A percentile compares a stretch with the other conserved stretches of the same genome.
Evolutionary conservation across 1,139 yeast species (phyloP).

Genomic region (Pichia sp.): DNA sequence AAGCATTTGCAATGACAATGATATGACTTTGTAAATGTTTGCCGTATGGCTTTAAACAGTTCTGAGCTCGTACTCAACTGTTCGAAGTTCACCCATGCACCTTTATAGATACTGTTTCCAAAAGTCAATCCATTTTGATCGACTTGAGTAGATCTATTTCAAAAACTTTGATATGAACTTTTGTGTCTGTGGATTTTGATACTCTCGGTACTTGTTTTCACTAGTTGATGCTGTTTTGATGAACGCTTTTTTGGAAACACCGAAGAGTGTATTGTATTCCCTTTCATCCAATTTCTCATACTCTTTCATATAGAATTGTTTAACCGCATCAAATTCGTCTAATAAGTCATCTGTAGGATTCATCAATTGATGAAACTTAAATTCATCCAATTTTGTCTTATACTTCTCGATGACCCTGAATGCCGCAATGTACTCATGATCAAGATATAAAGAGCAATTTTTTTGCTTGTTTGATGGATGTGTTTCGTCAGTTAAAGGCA

Average conservation of each 20-base stretch:
- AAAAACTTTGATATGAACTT: slow-evolving; percentile 13
- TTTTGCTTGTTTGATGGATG: slow-evolving; percentile 34
- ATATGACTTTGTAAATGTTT: no score
- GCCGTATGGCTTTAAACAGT: no score
- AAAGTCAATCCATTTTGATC: no score
- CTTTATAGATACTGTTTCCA: no score
- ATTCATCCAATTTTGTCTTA: slow-evolving; percentile 9
- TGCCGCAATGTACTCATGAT: slow-evolving; percentile 38
- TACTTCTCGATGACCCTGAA: slow-evolving; percentile 34
- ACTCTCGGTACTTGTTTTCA: slow-evolving; percentile 9
- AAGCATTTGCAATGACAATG: no score
- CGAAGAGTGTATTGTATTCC: slow-evolving; percentile 11
- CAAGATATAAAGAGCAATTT: slow-evolving; percentile 12
- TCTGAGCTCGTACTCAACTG: no score
- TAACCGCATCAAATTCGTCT: slow-evolving; percentile 13
- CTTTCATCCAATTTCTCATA: slow-evolving; percentile 6
- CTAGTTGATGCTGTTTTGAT: slow-evolving; percentile 16
- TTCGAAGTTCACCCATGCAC: no score
- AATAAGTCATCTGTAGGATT: slow-evolving; percentile 11
- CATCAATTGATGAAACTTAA: slow-evolving; percentile 9
- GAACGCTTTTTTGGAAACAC: slow-evolving; percentile 13
- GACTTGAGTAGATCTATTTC: not conserved
- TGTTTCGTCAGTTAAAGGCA: slow-evolving; percentile 26
- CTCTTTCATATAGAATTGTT: slow-evolving; percentile 9
- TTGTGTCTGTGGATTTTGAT: slow-evolving; percentile 23